Evolutionary conservation across 2,329 filamentous ascomycete species (phyloP).

Genomic region (Dactylellina leptospora): DNA sequence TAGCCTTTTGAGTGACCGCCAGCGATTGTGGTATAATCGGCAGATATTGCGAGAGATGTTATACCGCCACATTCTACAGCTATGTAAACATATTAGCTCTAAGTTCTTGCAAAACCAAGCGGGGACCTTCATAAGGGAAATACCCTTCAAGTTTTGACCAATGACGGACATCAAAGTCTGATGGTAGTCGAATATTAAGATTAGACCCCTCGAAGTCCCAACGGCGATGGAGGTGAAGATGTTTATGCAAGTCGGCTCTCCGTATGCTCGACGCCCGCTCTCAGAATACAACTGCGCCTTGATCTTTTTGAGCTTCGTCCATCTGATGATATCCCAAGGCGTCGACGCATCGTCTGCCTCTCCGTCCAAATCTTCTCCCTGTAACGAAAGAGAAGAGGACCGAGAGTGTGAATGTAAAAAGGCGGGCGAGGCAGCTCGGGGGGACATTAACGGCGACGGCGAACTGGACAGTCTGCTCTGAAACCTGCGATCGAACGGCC

Average conservation of each 20-base stretch:
- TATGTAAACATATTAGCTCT: constrained; percentile 59
- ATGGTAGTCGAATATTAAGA: constrained; percentile 96
- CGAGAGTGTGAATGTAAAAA: constrained; percentile 80
- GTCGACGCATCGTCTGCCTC: constrained; percentile 76
- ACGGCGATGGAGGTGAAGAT: constrained; percentile 88
- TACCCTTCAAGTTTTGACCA: constrained; percentile 88
- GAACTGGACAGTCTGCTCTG: constrained; percentile 76
- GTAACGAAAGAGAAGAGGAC: constrained; percentile 79
- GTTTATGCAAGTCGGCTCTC: constrained; percentile 85
- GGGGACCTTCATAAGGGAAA: too few species aligned
- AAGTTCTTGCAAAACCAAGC: too few species aligned
- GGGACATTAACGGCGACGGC: constrained; percentile 68
- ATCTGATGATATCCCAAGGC: constrained; percentile 96
- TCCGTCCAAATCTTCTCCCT: constrained; percentile 68
- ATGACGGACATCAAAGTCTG: constrained; percentile 94
- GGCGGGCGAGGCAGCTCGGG: constrained; percentile 78
- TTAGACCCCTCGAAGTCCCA: constrained; percentile 92
- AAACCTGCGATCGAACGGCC: constrained; percentile 94
- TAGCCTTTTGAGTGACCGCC: constrained; percentile 87
- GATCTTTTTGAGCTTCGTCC: constrained; percentile 91
- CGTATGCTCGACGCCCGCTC: constrained; percentile 89
- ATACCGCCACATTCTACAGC: constrained; percentile 90
- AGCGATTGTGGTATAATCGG: constrained; percentile 90
- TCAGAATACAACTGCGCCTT: constrained; percentile 92
- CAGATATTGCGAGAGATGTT: constrained; percentile 86